phyloP scores from a whole-genome alignment of 208 protist species.

The Trypanosoma grayi region DNA sequence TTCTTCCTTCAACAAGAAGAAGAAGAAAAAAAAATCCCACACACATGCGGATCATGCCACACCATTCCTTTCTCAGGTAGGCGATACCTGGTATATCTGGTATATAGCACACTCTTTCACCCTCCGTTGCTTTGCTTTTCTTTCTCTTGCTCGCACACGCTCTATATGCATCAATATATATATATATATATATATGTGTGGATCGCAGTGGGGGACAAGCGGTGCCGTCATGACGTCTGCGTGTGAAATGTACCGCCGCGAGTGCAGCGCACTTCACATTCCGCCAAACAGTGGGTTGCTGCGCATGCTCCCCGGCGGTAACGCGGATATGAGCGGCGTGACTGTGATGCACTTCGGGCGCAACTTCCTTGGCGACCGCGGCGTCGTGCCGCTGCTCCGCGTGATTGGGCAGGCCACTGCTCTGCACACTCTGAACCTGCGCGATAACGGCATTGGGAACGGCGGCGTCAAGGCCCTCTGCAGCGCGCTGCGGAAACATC shows the following conservation, averaged over 20 bases:
- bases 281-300: constrained; percentile 35
- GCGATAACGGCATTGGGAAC: constrained; percentile 49
- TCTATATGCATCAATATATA: constrained; percentile 8
- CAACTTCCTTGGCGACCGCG: constrained; percentile 51
- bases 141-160: no score
- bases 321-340: constrained; percentile 1
- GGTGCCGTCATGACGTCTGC: constrained; percentile 18
- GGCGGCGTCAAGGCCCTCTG: constrained; percentile 25
- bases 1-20: no score
- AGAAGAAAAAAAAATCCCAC: no score
- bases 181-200: constrained; percentile 13
- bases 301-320: constrained; percentile 6
- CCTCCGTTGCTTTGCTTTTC: no score
- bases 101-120: no score
- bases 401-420: constrained; percentile 28
- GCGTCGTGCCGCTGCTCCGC: constrained; percentile 33
- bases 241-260: constrained; percentile 15
- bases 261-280: constrained; percentile 21
- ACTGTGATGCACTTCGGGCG: constrained; percentile 36
- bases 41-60: no score
- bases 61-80: no score
- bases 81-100: no score
- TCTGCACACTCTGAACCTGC: constrained; percentile 49
- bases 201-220: no score
- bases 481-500: constrained; percentile 18